These are phyloP conservation scores for Plasmodium chabaudi DNA, from an alignment of 169 alveolate species.

Conservation along the genomic window DNA sequence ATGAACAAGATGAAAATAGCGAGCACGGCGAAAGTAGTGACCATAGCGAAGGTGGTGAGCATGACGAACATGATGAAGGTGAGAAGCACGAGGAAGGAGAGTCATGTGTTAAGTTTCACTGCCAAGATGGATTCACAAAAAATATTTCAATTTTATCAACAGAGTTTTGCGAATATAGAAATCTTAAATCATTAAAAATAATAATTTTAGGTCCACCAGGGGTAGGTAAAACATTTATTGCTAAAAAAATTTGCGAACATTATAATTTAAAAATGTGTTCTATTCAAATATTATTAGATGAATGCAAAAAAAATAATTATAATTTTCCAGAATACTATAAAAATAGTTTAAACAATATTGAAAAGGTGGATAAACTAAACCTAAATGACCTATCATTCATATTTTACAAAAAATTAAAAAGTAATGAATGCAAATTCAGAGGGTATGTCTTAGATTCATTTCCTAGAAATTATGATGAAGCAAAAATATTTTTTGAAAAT, in stretches of 20 bases:
- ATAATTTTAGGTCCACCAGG: constrained; percentile 62
- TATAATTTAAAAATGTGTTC: constrained; percentile 50
- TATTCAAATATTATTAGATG: constrained; percentile 17
- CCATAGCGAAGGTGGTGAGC: background rate
- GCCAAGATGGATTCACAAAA: constrained; percentile 42
- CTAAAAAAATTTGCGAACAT: constrained; percentile 52
- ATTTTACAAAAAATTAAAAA: constrained; percentile 30
- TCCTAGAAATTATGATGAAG: constrained; percentile 65
- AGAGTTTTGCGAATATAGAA: constrained; percentile 60
- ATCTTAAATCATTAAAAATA: constrained; percentile 20
- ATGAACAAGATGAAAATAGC: background rate
- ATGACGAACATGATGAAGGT: background rate
- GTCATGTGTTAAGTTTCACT: constrained; percentile 14
- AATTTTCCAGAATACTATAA: constrained; percentile 43
- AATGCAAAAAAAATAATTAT: constrained; percentile 22
- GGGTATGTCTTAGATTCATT: constrained; percentile 57
- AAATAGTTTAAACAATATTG: constrained; percentile 3
- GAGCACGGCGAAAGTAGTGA: background rate
- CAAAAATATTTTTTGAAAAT: constrained; percentile 31
- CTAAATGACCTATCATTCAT: constrained; percentile 22
- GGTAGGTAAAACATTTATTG: constrained; percentile 56
- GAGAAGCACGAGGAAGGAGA: background rate
- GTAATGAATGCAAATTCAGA: constrained; percentile 54
- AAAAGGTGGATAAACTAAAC: constrained; percentile 6
- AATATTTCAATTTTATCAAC: constrained; percentile 27